Conservation (phyloP, 306 rosid genomes). For the Dalbergia cochinchinensis region DNA sequence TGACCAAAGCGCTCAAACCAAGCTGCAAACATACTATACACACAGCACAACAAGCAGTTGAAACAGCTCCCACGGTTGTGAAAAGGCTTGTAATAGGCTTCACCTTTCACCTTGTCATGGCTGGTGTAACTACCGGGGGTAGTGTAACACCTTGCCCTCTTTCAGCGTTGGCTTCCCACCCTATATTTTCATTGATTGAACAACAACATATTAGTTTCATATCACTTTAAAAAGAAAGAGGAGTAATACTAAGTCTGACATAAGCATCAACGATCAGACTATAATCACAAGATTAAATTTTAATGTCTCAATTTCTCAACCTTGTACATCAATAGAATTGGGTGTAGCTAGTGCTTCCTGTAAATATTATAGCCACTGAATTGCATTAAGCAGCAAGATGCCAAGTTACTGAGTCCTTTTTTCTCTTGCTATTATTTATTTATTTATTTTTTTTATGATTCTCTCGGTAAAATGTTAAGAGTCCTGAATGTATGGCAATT, state of each 20-base stretch:
- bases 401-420: too few relatives aligned
- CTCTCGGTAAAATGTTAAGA: too few relatives aligned
- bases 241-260: not conserved
- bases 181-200: slow-evolving; percentile 47
- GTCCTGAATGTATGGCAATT: too few relatives aligned
- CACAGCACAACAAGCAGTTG: not conserved
- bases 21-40: slow-evolving; percentile 24
- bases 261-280: not conserved
- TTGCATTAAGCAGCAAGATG: too few relatives aligned
- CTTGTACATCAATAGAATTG: too few relatives aligned
- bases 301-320: too few relatives aligned
- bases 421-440: too few relatives aligned
- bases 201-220: slow-evolving; percentile 16
- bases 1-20: slow-evolving; percentile 37
- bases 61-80: slow-evolving; percentile 8
- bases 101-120: slow-evolving; percentile 61
- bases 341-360: too few relatives aligned
- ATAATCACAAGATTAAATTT: not conserved
- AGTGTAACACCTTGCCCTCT: slow-evolving; percentile 46
- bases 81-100: not conserved
- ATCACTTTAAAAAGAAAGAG: not conserved
- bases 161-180: slow-evolving; percentile 73
- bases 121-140: slow-evolving; percentile 40
- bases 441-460: too few relatives aligned
- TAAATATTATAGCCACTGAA: too few relatives aligned